Base-by-base conservation (phyloP, 2,329 filamentous ascomycete species). In the Diaporthe ampelina region DNA sequence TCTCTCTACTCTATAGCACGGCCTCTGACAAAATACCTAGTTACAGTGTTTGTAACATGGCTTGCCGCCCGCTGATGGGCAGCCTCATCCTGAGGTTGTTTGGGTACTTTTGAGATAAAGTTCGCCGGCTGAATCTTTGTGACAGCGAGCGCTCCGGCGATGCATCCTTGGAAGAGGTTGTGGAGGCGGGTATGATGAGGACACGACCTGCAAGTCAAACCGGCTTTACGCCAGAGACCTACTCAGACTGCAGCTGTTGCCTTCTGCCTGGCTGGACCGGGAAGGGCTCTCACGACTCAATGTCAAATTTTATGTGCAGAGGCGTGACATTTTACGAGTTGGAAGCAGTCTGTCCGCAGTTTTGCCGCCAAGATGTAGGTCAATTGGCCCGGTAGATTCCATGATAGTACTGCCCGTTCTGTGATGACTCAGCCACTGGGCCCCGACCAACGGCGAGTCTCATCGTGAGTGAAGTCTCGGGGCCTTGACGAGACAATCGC, bases 361-460 rank as follows among this genome's bases (percentile, higher is more conserved):
- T 35, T 13, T 11, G 19, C 35, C 29, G 61, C 61, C 29, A 52
- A 50, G 21, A 24, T 3, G 19, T 24, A 50, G 19, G 19, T 52
- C 29, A 11, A 26, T 26, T 35, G 35, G 26, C 17, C 21, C 9
- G 21, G 24, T 17, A 17, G 24, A 48, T n/a, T 21, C 35, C 35
- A 48, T 70, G 54, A 32, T 13, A 37, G 50, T 32, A 32, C 4
- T 11, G 13, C 68, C 19, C 17, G 24, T 48, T 48, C 2, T 13
- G 24, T 52, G 68, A 68, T 73, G 54, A 74, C 57, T 71, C 70
- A 75, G 61, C 69, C n/a, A 19, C 45, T 50, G 1, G 9, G 4
- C 11, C 32, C 29, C 45, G 35, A 24, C 48, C 29, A 45, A 43
- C 57, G 69, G 40, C 40, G 57, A 45, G 40, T 43, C 35, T 63